Conservation (phyloP, 106 monocot genomes). For the Acanthochlamys bracteata region DNA sequence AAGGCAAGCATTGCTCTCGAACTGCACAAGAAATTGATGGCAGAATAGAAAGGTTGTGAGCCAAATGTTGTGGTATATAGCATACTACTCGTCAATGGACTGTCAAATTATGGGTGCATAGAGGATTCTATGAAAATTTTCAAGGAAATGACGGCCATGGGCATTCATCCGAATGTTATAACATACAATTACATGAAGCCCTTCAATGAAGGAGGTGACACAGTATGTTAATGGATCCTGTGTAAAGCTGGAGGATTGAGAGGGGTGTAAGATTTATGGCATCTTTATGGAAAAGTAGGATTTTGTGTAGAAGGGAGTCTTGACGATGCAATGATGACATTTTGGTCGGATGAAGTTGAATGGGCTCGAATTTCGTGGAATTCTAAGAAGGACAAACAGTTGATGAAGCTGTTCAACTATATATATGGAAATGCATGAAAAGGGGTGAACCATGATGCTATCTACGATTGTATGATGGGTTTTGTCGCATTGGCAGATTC, state of each 20-base stretch:
- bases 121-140: neutral
- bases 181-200: constrained; percentile 2
- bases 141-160: neutral
- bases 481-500: neutral
- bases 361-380: neutral
- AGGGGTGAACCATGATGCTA: neutral
- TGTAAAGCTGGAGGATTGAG: neutral
- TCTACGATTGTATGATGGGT: neutral
- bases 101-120: neutral
- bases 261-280: neutral
- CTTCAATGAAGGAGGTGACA: neutral
- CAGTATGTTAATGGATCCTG: neutral
- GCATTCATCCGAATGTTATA: neutral
- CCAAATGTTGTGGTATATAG: neutral
- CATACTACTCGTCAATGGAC: neutral
- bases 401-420: neutral
- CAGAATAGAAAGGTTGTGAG: neutral
- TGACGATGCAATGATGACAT: neutral
- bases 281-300: neutral
- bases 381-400: neutral
- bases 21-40: neutral
- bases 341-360: neutral
- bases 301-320: neutral
- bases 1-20: neutral
- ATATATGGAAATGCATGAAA: neutral